Evolutionary conservation across 1,139 yeast species (phyloP), one percentile per base, ranked within the genome.

Genomic region (Suhomyces atakaporum): DNA sequence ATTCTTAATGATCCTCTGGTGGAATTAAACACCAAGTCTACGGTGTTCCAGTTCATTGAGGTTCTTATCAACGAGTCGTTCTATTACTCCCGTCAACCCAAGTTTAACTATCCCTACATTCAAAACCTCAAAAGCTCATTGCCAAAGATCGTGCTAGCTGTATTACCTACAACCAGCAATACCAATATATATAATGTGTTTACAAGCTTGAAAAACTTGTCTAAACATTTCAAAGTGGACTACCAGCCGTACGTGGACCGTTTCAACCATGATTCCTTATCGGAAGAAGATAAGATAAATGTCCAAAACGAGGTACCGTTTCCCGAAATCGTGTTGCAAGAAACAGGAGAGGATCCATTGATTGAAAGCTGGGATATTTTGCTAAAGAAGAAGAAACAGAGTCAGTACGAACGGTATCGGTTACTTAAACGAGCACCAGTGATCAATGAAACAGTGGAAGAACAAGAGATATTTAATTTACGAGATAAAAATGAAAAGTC

Each of bases 1-100:
- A 78, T 80, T n/a, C 58, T 87, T n/a, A 70, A 73, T 28, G 77
- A 69, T 40, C 50, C 54, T 5, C 47, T 49, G 14, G 55, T 66
- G 5, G 83, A 81, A 45, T 54, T 85, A 28, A 84, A 84, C 51
- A 64, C 75, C 25, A 71, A 86, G 41, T 66, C 86, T 26, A 84
- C 84, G 45, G 71, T 84, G 9, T 71, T 87, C 41, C 86, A 79
- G 53, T 80, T 85, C 49, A 58, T 87, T 2, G 92, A 84, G 43
- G 74, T 80, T 6, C 59, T 86, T 25, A 58, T 76, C 6, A 54
- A 58, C 27, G 70, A 69, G 38, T 63, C 73, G 6, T 61, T 54
- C 30, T 50, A 56, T 32, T 54, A 58, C 9, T 60, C 68, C 3
- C 60, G 55, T 36, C 69, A 59, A 31, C 60, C 61, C 14, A 66